Conservation (phyloP, 805 yeast species). For the Wickerhamiella parazyma region DNA sequence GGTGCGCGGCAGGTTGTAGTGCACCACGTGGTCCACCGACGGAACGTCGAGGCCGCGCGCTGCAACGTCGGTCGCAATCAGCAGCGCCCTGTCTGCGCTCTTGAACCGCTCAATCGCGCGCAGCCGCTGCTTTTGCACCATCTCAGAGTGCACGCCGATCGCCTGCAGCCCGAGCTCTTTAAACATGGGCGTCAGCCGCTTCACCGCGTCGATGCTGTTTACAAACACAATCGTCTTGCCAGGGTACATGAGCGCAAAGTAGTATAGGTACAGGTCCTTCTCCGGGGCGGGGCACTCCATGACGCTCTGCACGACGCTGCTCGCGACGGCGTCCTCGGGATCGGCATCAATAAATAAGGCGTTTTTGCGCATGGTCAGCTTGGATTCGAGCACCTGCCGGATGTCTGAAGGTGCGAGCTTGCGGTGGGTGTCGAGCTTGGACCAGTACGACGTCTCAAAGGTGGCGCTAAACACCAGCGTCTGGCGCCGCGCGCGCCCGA, state of each 20-base stretch:
- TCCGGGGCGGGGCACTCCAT: constrained; percentile 86
- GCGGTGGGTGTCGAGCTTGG: constrained; percentile 42
- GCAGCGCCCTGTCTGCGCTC: constrained; percentile 33
- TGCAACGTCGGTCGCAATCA: constrained; percentile 94
- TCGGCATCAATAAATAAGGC: constrained; percentile 75
- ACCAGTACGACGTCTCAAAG: constrained; percentile 68
- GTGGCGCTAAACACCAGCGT: constrained; percentile 93
- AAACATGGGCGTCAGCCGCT: constrained; percentile 65
- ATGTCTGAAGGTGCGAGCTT: constrained; percentile 38
- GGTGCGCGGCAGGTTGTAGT: constrained; percentile 85
- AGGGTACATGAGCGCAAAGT: constrained; percentile 72
- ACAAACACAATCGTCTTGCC: constrained; percentile 86
- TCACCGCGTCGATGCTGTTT: constrained; percentile 90
- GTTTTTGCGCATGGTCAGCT: constrained; percentile 52
- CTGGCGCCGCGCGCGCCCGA: constrained; percentile 50
- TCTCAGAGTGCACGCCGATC: constrained; percentile 77
- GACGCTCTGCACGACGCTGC: constrained; percentile 65
- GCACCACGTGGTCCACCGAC: constrained; percentile 82
- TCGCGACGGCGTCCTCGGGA: constrained; percentile 68
- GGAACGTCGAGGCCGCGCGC: constrained; percentile 96
- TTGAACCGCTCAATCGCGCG: constrained; percentile 72
- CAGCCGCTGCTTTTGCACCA: constrained; percentile 89
- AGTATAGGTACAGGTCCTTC: constrained; percentile 80
- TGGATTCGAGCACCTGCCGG: constrained; percentile 47
- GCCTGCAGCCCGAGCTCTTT: constrained; percentile 51